A percentile compares a stretch with the other conserved stretches of the same genome.
phyloP scores from a whole-genome alignment of 768 basidiomycete genomes.

The Pleurotus eryngii region DNA sequence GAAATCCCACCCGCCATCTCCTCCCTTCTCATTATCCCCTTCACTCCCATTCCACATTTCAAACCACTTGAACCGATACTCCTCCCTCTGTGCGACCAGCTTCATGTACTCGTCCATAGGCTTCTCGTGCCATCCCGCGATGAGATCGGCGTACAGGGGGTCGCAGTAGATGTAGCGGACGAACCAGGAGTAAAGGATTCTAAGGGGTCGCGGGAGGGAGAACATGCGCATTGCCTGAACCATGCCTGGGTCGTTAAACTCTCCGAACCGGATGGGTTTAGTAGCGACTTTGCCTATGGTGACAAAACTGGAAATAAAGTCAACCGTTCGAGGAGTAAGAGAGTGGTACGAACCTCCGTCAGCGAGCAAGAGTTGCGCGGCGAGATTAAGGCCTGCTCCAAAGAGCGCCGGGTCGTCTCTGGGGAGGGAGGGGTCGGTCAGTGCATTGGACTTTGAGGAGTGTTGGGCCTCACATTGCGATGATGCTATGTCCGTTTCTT shows the following conservation, averaged over 20 bases:
- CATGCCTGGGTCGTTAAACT: constrained; percentile 50
- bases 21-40: constrained; percentile 28
- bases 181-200: constrained; percentile 47
- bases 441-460: background rate
- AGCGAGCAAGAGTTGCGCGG: constrained; percentile 48
- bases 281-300: constrained; percentile 24
- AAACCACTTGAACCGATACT: constrained; percentile 43
- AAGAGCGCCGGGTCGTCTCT: constrained; percentile 41
- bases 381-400: constrained; percentile 49
- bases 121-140: constrained; percentile 45
- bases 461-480: constrained; percentile 39
- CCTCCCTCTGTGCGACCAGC: constrained; percentile 45
- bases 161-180: constrained; percentile 50
- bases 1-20: constrained; percentile 43
- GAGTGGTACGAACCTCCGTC: constrained; percentile 37
- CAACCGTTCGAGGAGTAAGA: background rate
- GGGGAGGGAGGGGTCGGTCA: background rate
- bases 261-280: constrained; percentile 32
- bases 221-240: constrained; percentile 34
- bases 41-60: constrained; percentile 30
- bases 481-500: constrained; percentile 45
- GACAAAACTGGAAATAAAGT: background rate
- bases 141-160: constrained; percentile 48
- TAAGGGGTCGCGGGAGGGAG: constrained; percentile 43
- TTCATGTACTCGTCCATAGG: constrained; percentile 42